Evolutionary conservation across 768 basidiomycete species (phyloP).

Genomic region (Tulasnella sp.): DNA sequence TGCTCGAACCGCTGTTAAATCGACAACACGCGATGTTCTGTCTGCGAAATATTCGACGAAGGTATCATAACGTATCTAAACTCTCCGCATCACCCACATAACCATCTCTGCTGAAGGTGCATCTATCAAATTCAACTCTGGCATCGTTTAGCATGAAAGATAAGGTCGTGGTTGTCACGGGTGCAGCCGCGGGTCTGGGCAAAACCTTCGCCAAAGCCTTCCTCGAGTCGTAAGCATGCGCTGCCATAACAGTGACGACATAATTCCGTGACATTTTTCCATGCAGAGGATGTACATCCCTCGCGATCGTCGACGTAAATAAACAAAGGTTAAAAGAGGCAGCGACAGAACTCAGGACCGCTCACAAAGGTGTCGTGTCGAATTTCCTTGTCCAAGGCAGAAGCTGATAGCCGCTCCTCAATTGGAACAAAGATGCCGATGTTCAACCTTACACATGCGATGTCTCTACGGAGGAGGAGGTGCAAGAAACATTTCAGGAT

Average conservation of each 20-base stretch:
- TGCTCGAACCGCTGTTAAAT: background rate
- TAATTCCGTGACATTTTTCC: background rate
- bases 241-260: background rate
- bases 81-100: too few relatives aligned
- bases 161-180: constrained; percentile 90
- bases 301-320: constrained; percentile 84
- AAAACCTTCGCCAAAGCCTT: constrained; percentile 91
- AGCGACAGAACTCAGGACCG: constrained; percentile 66
- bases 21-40: background rate
- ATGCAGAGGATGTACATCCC: constrained; percentile 71
- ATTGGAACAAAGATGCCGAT: constrained; percentile 55
- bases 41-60: background rate
- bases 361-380: constrained; percentile 47
- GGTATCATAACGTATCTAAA: background rate
- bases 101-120: background rate
- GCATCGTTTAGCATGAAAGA: constrained; percentile 34
- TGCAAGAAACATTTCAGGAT: constrained; percentile 69
- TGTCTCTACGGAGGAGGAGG: constrained; percentile 79
- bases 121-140: background rate
- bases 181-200: constrained; percentile 89
- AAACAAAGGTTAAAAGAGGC: constrained; percentile 66
- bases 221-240: constrained; percentile 68
- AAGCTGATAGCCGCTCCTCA: constrained; percentile 30
- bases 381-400: constrained; percentile 8
- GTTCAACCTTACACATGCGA: constrained; percentile 83